Percentiles rank a stretch among this genome's conserved stretches.
phyloP scores from a whole-genome alignment of 306 rosid species.

The Fagus crenata region DNA sequence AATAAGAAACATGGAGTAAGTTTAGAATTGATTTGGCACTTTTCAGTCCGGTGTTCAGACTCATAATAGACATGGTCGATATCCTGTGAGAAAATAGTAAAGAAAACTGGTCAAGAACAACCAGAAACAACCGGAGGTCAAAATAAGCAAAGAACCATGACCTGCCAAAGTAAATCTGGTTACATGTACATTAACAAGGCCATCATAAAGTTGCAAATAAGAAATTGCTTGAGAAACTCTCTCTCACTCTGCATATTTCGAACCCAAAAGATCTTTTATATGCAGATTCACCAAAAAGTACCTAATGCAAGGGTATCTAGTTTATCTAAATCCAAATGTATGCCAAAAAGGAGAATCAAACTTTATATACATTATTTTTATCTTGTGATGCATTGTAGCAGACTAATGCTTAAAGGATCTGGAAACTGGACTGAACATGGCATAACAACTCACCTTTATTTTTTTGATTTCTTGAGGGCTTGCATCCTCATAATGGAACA shows the following conservation, averaged over 20 bases:
- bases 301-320: not conserved
- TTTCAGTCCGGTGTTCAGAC: slow-evolving; percentile 20
- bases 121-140: not conserved
- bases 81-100: slow-evolving; percentile 27
- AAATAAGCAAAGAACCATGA: not conserved
- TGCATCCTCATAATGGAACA: slow-evolving; percentile 29
- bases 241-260: too few species aligned
- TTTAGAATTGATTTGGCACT: slow-evolving; percentile 18
- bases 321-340: not conserved
- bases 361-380: not conserved
- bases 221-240: not conserved
- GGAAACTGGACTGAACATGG: not conserved
- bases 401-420: not conserved
- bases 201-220: not conserved
- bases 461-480: slow-evolving; percentile 19
- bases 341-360: not conserved
- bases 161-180: not conserved
- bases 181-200: not conserved
- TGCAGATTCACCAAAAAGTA: not conserved
- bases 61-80: slow-evolving; percentile 26
- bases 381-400: not conserved
- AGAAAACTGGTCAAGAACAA: not conserved
- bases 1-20: slow-evolving; percentile 32
- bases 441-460: slow-evolving; percentile 30
- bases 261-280: too few species aligned